phyloP scores from a whole-genome alignment of 106 monocot genomes.

The Phalaenopsis aphrodite region DNA sequence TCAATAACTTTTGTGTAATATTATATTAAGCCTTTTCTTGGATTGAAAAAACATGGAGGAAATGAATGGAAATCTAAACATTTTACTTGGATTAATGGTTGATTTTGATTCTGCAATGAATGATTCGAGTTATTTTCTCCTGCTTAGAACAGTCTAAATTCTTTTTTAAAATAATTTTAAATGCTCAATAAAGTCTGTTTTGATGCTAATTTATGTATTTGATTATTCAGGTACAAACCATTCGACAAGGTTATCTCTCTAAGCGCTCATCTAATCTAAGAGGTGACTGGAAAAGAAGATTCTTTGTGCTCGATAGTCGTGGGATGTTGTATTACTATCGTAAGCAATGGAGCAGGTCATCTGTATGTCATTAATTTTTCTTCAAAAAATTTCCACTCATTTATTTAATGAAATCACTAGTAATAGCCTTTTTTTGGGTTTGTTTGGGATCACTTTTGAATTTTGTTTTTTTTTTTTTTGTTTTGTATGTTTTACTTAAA shows the following conservation, averaged over 20 bases:
- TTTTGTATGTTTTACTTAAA: no score
- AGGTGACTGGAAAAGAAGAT: conserved; percentile 99
- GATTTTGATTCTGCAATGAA: neutral
- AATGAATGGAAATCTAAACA: neutral
- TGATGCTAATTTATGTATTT: conserved; percentile 5
- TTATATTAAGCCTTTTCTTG: neutral
- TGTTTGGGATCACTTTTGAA: no score
- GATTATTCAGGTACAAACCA: conserved; percentile 83
- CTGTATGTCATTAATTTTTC: conserved; percentile 46
- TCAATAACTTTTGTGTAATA: neutral
- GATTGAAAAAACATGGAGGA: neutral
- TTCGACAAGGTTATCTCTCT: conserved; percentile 99
- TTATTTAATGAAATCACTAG: neutral
- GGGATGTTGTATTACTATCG: conserved; percentile 99
- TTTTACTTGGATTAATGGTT: neutral
- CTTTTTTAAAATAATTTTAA: neutral
- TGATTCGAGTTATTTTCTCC: neutral
- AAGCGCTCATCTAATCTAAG: conserved; percentile 97
- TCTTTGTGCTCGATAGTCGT: conserved; percentile 98
- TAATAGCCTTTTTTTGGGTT: neutral
- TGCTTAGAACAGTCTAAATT: neutral
- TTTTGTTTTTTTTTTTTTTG: no score
- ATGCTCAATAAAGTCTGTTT: neutral
- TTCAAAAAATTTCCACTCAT: neutral
- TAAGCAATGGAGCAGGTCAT: conserved; percentile 78